Conservation (phyloP, 2,329 filamentous ascomycete genomes). For the Tolypocladium pustulatum region DNA sequence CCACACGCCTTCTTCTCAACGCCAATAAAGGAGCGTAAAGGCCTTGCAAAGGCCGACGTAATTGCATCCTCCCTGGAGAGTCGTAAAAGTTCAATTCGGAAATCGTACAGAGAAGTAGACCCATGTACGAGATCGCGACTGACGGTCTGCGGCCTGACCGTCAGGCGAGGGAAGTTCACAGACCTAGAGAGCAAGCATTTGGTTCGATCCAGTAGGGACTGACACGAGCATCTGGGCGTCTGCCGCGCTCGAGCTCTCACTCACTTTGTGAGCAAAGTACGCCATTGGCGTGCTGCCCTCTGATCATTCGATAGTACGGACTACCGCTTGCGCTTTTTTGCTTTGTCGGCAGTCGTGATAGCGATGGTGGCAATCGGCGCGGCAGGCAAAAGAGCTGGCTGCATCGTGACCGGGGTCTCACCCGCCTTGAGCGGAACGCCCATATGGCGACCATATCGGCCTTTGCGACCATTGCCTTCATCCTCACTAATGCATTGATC, state of each 20-base stretch:
- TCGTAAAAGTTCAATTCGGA: slow-evolving; percentile 12
- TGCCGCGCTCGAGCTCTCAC: not conserved
- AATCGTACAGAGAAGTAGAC: slow-evolving; percentile 2
- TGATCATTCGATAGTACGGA: not conserved
- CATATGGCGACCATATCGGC: slow-evolving; percentile 72
- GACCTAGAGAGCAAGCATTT: not conserved
- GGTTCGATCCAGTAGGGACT: slow-evolving; percentile 1
- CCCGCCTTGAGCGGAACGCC: slow-evolving; percentile 53
- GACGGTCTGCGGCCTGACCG: not conserved
- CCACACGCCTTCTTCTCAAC: slow-evolving; percentile 18
- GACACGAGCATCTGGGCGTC: not conserved
- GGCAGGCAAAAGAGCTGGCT: slow-evolving; percentile 29
- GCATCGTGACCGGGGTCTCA: slow-evolving; percentile 30
- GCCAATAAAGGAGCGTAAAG: slow-evolving; percentile 27
- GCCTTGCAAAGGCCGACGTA: slow-evolving; percentile 22
- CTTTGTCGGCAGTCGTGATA: slow-evolving; percentile 35
- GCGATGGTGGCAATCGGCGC: slow-evolving; percentile 30
- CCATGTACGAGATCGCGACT: not conserved
- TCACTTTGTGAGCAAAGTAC: not conserved
- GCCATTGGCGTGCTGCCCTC: not conserved
- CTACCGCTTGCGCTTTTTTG: slow-evolving; percentile 53
- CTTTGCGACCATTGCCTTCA: slow-evolving; percentile 93
- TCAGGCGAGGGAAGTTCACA: not conserved
- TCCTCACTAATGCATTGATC: slow-evolving; percentile 97
- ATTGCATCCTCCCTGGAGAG: slow-evolving; percentile 25